Evolutionary conservation across 805 yeast species (phyloP).

Genomic region (Debaryomyces castellii): DNA sequence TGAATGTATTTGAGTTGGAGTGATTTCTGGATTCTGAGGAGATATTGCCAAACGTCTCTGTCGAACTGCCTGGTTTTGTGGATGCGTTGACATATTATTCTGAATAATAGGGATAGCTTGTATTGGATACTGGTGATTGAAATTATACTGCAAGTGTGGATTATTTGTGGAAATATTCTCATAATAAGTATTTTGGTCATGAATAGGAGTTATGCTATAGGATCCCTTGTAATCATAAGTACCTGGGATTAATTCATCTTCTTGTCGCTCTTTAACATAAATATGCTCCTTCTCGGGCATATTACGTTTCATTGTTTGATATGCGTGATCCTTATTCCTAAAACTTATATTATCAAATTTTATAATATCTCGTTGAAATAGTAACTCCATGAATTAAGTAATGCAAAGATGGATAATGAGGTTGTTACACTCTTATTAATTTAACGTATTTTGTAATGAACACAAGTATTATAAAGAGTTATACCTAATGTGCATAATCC

Average conservation of each 20-base stretch:
- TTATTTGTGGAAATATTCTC: not conserved
- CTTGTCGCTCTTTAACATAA: not conserved
- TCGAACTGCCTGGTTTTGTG: not conserved
- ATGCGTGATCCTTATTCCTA: not conserved
- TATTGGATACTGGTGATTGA: not conserved
- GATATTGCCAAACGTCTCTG: not conserved
- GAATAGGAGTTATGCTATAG: not conserved
- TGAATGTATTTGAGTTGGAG: not conserved
- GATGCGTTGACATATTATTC: not conserved
- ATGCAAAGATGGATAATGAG: not conserved
- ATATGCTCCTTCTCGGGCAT: not conserved
- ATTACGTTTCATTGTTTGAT: not conserved
- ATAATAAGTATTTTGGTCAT: not conserved
- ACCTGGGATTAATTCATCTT: not conserved
- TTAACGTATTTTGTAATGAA: too few species aligned
- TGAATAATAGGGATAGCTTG: not conserved
- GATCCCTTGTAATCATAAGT: not conserved
- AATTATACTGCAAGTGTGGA: not conserved
- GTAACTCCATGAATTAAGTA: not conserved
- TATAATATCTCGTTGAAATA: not conserved
- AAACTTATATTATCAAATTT: not conserved
- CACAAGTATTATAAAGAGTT: not conserved
- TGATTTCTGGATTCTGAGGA: not conserved
- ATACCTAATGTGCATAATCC: not conserved
- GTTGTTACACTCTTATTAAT: not conserved